Evolutionary conservation across 2,329 filamentous ascomycete genomes (phyloP).

Genomic region (Tolypocladium nubicola): DNA sequence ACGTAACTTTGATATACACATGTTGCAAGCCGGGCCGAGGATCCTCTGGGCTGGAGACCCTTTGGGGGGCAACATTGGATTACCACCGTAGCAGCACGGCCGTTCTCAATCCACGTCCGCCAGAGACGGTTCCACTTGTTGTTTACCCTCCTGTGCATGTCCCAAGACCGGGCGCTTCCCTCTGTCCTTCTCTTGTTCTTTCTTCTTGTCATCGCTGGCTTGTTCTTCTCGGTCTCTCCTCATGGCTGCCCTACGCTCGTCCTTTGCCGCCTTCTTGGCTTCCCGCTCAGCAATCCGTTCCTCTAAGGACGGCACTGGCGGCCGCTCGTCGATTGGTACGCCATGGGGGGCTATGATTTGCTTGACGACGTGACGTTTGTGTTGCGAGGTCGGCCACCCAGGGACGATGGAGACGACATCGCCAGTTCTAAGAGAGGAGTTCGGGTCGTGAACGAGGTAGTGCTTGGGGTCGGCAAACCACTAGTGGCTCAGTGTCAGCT

Average conservation of each 20-base stretch:
- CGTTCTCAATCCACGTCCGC: neutral
- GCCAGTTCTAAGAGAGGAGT: constrained; percentile 59
- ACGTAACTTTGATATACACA: neutral
- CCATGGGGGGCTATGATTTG: constrained; percentile 63
- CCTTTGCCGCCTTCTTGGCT: constrained; percentile 45
- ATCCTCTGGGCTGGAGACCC: neutral
- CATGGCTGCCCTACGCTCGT: constrained; percentile 35
- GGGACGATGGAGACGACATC: constrained; percentile 64
- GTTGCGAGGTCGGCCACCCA: constrained; percentile 53
- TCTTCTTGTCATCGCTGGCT: neutral
- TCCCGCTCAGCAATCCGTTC: constrained; percentile 48
- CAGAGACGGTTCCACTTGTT: neutral
- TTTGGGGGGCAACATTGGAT: neutral
- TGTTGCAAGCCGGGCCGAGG: neutral
- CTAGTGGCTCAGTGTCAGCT: constrained; percentile 15
- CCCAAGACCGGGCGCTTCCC: constrained; percentile 2
- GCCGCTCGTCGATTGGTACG: constrained; percentile 49
- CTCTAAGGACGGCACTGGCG: constrained; percentile 53
- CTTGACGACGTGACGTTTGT: constrained; percentile 65
- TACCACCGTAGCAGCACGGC: neutral
- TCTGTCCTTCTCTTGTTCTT: neutral
- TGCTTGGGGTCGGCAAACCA: constrained; percentile 52
- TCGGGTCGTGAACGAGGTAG: constrained; percentile 70
- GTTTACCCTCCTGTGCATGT: neutral
- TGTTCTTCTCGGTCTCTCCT: constrained; percentile 12